Evolutionary conservation across 2,329 filamentous ascomycete species (phyloP).

Genomic region (Diaporthe velutina): DNA sequence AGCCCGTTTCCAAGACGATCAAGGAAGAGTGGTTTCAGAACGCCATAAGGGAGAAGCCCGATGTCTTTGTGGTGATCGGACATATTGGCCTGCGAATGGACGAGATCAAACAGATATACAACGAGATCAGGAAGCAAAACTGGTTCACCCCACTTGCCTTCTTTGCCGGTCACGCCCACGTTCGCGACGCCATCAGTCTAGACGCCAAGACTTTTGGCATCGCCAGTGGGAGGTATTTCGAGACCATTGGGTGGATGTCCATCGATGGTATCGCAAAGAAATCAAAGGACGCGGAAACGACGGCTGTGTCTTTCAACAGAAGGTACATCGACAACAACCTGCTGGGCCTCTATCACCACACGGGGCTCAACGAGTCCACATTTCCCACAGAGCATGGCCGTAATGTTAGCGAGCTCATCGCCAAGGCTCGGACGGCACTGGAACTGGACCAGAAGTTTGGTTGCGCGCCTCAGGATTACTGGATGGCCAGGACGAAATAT

Average conservation of each 20-base stretch:
- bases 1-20: conserved; percentile 83
- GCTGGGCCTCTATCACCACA: conserved; percentile 85
- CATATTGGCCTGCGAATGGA: conserved; percentile 86
- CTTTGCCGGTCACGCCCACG: conserved; percentile 91
- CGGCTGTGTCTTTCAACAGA: conserved; percentile 73
- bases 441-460: conserved; percentile 81
- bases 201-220: conserved; percentile 84
- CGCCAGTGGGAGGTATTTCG: conserved; percentile 91
- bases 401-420: conserved; percentile 79
- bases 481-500: conserved; percentile 85
- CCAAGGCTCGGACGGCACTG: conserved; percentile 76
- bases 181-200: conserved; percentile 85
- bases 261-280: conserved; percentile 72
- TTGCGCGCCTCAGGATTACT: conserved; percentile 85
- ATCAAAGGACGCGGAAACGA: conserved; percentile 47
- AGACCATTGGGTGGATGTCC: conserved; percentile 95
- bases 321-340: conserved; percentile 96
- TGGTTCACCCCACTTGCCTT: conserved; percentile 90
- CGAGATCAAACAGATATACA: conserved; percentile 84
- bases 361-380: conserved; percentile 75
- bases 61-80: conserved; percentile 88
- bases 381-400: conserved; percentile 83
- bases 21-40: conserved; percentile 90
- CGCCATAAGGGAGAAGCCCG: conserved; percentile 85
- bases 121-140: conserved; percentile 80